phyloP scores from a whole-genome alignment of 2,329 filamentous ascomycete genomes.

The Harringtonia aguacate region DNA sequence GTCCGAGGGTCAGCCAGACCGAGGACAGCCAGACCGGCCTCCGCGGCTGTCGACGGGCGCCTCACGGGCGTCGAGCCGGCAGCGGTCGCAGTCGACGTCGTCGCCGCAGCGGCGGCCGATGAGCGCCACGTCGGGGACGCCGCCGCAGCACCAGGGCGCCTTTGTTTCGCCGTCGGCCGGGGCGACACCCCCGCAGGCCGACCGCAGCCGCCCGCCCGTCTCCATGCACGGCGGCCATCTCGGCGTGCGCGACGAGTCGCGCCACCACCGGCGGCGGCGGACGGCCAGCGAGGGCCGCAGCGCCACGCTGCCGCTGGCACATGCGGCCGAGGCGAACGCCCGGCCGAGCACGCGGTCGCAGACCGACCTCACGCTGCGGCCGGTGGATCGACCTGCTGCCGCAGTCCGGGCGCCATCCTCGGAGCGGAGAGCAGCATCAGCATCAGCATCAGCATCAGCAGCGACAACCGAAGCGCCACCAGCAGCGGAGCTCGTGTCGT shows the following conservation, averaged over 20 bases:
- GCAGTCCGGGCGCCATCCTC: too few species aligned
- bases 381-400: slow-evolving; percentile 9
- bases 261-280: slow-evolving; percentile 26
- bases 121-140: too few species aligned
- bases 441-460: too few species aligned
- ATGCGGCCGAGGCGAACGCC: slow-evolving; percentile 26
- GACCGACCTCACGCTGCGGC: slow-evolving; percentile 46
- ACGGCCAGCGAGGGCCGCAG: slow-evolving; percentile 46
- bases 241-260: slow-evolving; percentile 36
- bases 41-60: too few species aligned
- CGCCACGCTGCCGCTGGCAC: slow-evolving; percentile 35
- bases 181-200: too few species aligned
- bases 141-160: too few species aligned
- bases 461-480: not conserved
- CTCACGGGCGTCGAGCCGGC: slow-evolving; percentile 17
- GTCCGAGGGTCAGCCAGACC: slow-evolving; percentile 6
- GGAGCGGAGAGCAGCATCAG: too few species aligned
- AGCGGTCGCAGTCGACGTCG: slow-evolving; percentile 23
- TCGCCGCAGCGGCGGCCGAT: too few species aligned
- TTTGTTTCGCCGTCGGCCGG: too few species aligned
- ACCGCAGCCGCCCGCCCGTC: slow-evolving; percentile 32
- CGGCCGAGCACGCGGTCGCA: slow-evolving; percentile 50
- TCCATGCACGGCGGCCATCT: slow-evolving; percentile 33
- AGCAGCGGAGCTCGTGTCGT: slow-evolving; percentile 15
- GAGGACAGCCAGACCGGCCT: slow-evolving; percentile 1